Conservation (phyloP, 768 basidiomycete genomes). For the Boletus sp. region DNA sequence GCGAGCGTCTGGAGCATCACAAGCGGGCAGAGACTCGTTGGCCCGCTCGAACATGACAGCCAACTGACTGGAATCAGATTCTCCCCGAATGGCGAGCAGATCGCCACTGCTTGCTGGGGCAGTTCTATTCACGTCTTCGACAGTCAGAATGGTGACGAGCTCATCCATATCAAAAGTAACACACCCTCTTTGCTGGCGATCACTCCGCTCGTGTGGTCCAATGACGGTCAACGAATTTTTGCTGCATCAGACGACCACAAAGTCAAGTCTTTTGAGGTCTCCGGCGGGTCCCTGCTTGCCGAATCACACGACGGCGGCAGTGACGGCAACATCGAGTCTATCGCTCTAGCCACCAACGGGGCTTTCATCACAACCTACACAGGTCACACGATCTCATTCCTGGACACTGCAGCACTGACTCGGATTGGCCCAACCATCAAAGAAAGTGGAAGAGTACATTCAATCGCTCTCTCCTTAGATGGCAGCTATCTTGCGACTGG, state of each 20-base stretch:
- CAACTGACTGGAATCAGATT: background rate
- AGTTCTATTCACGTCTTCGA: background rate
- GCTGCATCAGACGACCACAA: background rate
- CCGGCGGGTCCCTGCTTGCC: background rate
- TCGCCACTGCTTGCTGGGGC: background rate
- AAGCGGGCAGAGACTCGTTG: background rate
- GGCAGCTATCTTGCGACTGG: background rate
- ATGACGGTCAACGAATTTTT: background rate
- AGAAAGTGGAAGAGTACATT: background rate
- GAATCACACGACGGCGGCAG: background rate
- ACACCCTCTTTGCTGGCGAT: background rate
- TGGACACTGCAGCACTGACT: background rate
- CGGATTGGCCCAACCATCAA: background rate
- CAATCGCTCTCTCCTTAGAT: background rate
- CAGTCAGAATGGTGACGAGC: background rate
- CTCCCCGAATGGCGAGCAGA: background rate
- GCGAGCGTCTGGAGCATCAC: background rate
- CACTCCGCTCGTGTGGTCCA: background rate
- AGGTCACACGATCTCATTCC: background rate
- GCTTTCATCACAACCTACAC: background rate
- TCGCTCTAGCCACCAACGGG: background rate
- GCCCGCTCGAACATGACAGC: background rate
- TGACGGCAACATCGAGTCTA: background rate
- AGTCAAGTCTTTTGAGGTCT: background rate
- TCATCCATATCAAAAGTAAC: background rate